Base-by-base conservation (phyloP, 208 protist species). In the Leishmania tarentolae region DNA sequence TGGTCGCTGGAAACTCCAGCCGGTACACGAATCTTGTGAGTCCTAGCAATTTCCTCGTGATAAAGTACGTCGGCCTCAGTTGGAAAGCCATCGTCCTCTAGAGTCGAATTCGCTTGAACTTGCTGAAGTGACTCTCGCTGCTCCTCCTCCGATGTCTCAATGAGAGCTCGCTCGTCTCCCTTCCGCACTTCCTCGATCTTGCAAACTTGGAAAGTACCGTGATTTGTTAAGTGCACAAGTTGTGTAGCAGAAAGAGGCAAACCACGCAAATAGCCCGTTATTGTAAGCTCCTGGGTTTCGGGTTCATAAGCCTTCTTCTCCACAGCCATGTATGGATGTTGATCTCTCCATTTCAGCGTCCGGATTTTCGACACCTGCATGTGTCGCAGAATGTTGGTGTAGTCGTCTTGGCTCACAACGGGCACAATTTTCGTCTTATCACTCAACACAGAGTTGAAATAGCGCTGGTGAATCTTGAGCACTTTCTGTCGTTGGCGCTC, bases 151-250 rank as follows among this genome's bases (percentile, higher is more conserved):
- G 88, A 94, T 9, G 70, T 56, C 56, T 97, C 92, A 50, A 94
- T 66, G 46, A 93, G 73, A 17, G 83, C 77, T 19, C 68, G 73
- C 46, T 91, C 90, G 0, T 75, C 84, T 21, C 57, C 61, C 6
- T 75, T 85, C 28, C 75, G 52, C 4, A 85, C 24, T 28, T 84
- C 80, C 19, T 83, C 86, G 59, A 96, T 93, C 47, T 80, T 91
- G 37, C 89, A 90, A 71, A 97, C 83, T 79, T 97, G 94, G 85
- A 92, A 97, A 52, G 94, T 96, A 35, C 94, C 94, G 78, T 96
- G 84, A 83, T 96, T 95, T n/a, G 94, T 97, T 15, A 97, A 74
- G 81, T 97, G 92, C 68, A 97, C 81, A 35, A 97, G 82, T 76
- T 97, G 94, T 47, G 83, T 92, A 0, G 94, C 91, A 56, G 90